phyloP scores from a whole-genome alignment of 1,139 yeast genomes.

The Candida gigantensis region DNA sequence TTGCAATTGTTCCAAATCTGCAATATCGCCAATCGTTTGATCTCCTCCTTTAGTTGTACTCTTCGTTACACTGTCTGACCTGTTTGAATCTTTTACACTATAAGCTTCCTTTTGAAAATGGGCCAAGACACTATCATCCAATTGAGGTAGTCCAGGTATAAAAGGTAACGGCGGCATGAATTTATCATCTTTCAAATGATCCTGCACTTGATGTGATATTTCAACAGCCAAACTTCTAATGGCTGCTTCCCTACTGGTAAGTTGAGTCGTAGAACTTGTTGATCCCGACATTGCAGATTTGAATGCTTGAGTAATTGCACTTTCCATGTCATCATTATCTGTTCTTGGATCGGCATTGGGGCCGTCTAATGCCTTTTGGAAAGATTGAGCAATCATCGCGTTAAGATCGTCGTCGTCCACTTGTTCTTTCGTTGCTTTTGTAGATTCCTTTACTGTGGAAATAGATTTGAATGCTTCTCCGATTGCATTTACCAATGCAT shows the following conservation, averaged over 20 bases:
- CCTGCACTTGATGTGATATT: slow-evolving; percentile 37
- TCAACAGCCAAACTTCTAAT: slow-evolving; percentile 36
- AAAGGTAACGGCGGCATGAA: slow-evolving; percentile 12
- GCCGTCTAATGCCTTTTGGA: slow-evolving; percentile 18
- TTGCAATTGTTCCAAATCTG: slow-evolving; percentile 52
- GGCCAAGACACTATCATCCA: slow-evolving; percentile 40
- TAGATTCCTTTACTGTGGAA: slow-evolving; percentile 10
- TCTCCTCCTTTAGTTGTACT: too few species aligned
- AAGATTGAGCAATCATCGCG: slow-evolving; percentile 18
- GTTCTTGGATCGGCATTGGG: slow-evolving; percentile 3
- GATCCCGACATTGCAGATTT: slow-evolving; percentile 25
- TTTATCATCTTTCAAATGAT: slow-evolving; percentile 21
- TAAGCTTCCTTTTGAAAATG: slow-evolving; percentile 43
- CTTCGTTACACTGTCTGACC: too few species aligned
- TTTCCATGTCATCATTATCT: slow-evolving; percentile 23
- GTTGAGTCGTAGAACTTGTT: slow-evolving; percentile 14
- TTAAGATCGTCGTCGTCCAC: slow-evolving; percentile 16
- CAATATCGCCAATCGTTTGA: slow-evolving; percentile 12
- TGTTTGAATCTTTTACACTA: slow-evolving; percentile 23
- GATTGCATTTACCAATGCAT: slow-evolving; percentile 30
- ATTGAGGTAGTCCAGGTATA: slow-evolving; percentile 30
- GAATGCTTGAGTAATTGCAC: slow-evolving; percentile 38
- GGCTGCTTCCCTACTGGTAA: slow-evolving; percentile 23
- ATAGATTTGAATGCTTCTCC: slow-evolving; percentile 27
- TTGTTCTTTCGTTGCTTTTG: slow-evolving; percentile 3